Percentiles rank a stretch among this genome's conserved stretches.
Evolutionary conservation across 2,329 filamentous ascomycete genomes (phyloP).

Genomic region (Cercospora berteroae): DNA sequence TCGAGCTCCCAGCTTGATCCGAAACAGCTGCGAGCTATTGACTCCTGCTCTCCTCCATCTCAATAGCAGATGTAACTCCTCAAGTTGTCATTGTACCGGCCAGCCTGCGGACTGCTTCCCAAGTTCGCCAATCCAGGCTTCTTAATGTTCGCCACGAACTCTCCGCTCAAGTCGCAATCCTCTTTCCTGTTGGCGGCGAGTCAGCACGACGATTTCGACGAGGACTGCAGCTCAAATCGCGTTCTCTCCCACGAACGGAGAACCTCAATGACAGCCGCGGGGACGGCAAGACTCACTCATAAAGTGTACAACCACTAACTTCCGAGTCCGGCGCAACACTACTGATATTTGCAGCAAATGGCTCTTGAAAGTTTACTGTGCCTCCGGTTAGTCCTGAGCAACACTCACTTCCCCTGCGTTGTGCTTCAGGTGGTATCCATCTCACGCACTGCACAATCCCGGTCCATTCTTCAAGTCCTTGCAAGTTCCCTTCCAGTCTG

Average conservation of each 20-base stretch:
- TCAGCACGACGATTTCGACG: background rate
- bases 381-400: background rate
- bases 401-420: background rate
- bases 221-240: background rate
- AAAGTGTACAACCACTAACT: constrained; percentile 24
- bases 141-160: constrained; percentile 8
- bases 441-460: constrained; percentile 23
- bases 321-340: constrained; percentile 21
- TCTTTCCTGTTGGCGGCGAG: constrained; percentile 14
- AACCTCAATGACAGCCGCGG: background rate
- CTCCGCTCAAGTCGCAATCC: constrained; percentile 16
- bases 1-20: background rate
- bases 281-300: constrained; percentile 14
- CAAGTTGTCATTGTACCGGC: constrained; percentile 21
- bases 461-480: constrained; percentile 20
- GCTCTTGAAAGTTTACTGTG: constrained; percentile 20
- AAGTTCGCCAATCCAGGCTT: constrained; percentile 20
- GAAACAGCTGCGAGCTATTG: background rate
- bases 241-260: background rate
- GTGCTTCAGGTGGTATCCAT: background rate
- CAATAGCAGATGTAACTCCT: constrained; percentile 25
- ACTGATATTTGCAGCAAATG: constrained; percentile 19
- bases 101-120: constrained; percentile 7
- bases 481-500: constrained; percentile 22
- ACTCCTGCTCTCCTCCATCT: background rate